Percentiles rank a stretch among this genome's conserved stretches.
Evolutionary conservation across 176 grass and related monocot species (phyloP).

Genomic region (maize (Zea mays)): Zm-B73-REFERENCE-NAM-5.0 NC_050097.1:32730001-32730500

Average conservation of each 20-base stretch:
- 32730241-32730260: constrained; percentile 34
- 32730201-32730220: constrained; percentile 48
- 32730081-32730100: neutral
- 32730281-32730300: constrained; percentile 71
- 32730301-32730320: constrained; percentile 76
- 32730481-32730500: constrained; percentile 63
- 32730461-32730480: neutral
- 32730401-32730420: neutral
- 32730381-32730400: constrained; percentile 71
- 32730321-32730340: constrained; percentile 70
- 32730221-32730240: constrained; percentile 56
- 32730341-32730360: constrained; percentile 84
- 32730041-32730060: neutral
- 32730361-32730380: constrained; percentile 69
- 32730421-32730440: neutral
- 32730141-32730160: neutral
- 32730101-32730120: neutral
- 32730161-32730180: neutral
- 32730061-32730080: neutral
- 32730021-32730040: neutral
- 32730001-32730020: neutral
- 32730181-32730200: constrained; percentile 34
- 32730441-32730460: neutral
- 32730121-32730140: constrained; percentile 19
- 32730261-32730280: constrained; percentile 64